Percentiles rank a stretch among this genome's conserved stretches.
These are phyloP conservation scores for Cyberlindnera nakhonratchasimensis DNA, from an alignment of 805 yeast genomes.

Conservation along the genomic window DNA sequence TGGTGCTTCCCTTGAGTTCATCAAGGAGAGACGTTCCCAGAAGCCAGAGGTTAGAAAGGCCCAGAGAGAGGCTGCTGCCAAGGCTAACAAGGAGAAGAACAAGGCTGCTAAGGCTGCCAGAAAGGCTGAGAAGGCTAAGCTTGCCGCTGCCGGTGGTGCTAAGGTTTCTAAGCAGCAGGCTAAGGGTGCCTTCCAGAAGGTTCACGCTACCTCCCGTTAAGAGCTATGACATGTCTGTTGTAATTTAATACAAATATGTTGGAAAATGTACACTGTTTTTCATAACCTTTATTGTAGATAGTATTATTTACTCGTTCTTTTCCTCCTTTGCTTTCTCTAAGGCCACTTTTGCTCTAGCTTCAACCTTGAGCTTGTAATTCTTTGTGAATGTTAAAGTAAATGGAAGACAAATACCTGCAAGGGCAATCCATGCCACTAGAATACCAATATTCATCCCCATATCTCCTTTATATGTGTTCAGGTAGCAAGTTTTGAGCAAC, in stretches of 20 bases:
- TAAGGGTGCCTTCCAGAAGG: constrained; percentile 98
- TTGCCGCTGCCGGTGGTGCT: constrained; percentile 71
- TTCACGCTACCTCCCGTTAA: constrained; percentile 95
- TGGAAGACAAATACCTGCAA: constrained; percentile 39
- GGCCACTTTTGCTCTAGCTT: constrained; percentile 14
- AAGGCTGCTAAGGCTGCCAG: constrained; percentile 90
- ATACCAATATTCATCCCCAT: constrained; percentile 55
- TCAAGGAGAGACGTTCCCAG: constrained; percentile 94
- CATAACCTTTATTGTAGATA: not conserved
- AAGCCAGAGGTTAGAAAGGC: constrained; percentile 99
- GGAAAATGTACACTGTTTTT: constrained; percentile 15
- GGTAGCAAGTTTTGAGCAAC: constrained; percentile 49
- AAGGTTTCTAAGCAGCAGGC: constrained; percentile 93
- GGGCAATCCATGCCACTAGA: constrained; percentile 50
- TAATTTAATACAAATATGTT: constrained; percentile 18
- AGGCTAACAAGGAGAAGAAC: constrained; percentile 82
- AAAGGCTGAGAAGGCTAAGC: constrained; percentile 89
- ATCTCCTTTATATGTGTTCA: constrained; percentile 48
- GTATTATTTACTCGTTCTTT: not conserved
- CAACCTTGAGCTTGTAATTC: constrained; percentile 13
- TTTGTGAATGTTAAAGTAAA: constrained; percentile 22
- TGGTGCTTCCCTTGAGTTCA: constrained; percentile 98
- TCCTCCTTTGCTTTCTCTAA: constrained; percentile 10
- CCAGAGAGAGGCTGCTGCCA: constrained; percentile 86
- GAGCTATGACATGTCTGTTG: constrained; percentile 14